Conservation (phyloP, 345 rosid species). For the Laguncularia racemosa region DNA sequence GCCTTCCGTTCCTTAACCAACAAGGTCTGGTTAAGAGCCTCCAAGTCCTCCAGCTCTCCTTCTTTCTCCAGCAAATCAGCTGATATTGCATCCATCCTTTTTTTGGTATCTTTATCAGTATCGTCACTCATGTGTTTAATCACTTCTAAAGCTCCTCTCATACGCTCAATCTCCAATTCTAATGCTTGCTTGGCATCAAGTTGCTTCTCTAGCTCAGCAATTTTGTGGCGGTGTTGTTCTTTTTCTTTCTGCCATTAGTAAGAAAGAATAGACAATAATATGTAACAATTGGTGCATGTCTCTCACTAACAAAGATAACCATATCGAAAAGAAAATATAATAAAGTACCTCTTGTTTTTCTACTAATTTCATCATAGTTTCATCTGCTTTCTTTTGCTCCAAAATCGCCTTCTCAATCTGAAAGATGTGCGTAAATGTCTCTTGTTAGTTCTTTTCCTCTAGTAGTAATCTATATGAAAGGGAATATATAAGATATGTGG, state of each 20-base stretch:
- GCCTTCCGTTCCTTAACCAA: constrained; percentile 34
- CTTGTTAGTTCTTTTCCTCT: neutral
- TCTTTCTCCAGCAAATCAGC: constrained; percentile 45
- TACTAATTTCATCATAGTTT: constrained; percentile 43
- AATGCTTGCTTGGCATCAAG: constrained; percentile 60
- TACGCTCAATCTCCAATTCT: constrained; percentile 69
- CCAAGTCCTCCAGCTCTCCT: constrained; percentile 35
- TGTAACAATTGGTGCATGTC: neutral
- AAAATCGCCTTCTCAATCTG: constrained; percentile 58
- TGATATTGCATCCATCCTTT: constrained; percentile 31
- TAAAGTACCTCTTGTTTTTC: constrained; percentile 54
- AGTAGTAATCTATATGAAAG: neutral
- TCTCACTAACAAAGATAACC: neutral
- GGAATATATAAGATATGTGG: neutral
- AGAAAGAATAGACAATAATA: neutral
- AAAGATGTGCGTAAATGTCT: neutral
- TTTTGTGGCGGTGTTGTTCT: constrained; percentile 43
- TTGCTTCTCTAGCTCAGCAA: constrained; percentile 38
- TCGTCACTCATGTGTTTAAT: constrained; percentile 62
- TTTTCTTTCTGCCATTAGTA: constrained; percentile 45
- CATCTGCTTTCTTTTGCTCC: constrained; percentile 73
- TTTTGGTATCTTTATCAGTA: constrained; percentile 28
- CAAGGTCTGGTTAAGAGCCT: constrained; percentile 36
- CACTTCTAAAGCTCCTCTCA: constrained; percentile 51
- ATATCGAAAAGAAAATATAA: neutral